phyloP scores from a whole-genome alignment of 148 eudicot genomes.

The Gaultheria prostrata region DNA sequence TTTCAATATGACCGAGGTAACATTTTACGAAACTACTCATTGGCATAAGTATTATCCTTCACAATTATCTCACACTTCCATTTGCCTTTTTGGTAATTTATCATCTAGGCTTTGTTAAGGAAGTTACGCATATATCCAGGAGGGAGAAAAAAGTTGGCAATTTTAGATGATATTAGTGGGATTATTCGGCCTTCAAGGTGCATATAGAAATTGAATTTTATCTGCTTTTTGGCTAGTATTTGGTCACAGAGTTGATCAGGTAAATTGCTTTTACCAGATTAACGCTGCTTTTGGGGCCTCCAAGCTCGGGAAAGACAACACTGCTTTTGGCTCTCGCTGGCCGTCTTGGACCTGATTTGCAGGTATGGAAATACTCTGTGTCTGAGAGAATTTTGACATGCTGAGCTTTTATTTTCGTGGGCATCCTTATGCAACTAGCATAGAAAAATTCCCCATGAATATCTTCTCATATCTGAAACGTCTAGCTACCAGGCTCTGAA shows the following conservation, averaged over 20 bases:
- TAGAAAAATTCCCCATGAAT: not conserved
- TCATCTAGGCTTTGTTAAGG: slow-evolving; percentile 75
- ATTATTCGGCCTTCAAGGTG: slow-evolving; percentile 92
- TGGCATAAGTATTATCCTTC: not conserved
- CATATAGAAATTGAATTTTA: not conserved
- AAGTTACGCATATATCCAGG: slow-evolving; percentile 56
- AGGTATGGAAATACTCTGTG: slow-evolving; percentile 46
- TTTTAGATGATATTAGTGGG: slow-evolving; percentile 82
- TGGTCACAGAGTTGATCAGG: slow-evolving; percentile 9
- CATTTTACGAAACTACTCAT: not conserved
- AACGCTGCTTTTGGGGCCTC: slow-evolving; percentile 95
- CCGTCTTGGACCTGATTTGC: slow-evolving; percentile 69
- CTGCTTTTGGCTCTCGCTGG: slow-evolving; percentile 89
- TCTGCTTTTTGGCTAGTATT: not conserved
- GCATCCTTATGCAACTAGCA: not conserved
- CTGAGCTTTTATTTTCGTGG: not conserved
- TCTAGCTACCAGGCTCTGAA: not conserved
- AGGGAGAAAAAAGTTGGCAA: slow-evolving; percentile 62
- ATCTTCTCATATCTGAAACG: not conserved
- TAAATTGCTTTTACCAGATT: slow-evolving; percentile 39
- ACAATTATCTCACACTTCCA: slow-evolving; percentile 7
- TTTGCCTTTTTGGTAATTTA: slow-evolving; percentile 7
- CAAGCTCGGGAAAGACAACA: slow-evolving; percentile 93
- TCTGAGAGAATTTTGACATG: slow-evolving; percentile 6
- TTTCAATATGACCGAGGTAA: slow-evolving; percentile 87